Percentiles rank a stretch among this genome's conserved stretches.
Evolutionary conservation across 345 rosid genomes (phyloP).

Genomic region (Moricandia moricandioides): DNA sequence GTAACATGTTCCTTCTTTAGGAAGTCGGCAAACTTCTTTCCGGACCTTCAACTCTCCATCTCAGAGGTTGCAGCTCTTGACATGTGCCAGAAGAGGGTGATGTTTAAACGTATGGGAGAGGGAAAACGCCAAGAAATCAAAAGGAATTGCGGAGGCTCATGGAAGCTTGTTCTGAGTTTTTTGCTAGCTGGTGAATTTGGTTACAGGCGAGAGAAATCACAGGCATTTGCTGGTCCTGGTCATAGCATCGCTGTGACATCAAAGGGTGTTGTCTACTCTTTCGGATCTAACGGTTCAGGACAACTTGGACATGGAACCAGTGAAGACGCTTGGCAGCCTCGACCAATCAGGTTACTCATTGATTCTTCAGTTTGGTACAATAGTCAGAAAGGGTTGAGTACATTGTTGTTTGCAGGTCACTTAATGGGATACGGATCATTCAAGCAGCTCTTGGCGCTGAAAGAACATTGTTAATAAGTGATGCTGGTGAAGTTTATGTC

Average conservation of each 20-base stretch:
- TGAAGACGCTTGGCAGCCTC: slow-evolving; percentile 86
- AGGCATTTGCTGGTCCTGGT: slow-evolving; percentile 91
- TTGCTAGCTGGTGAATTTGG: slow-evolving; percentile 81
- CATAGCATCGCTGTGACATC: slow-evolving; percentile 89
- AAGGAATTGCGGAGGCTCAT: slow-evolving; percentile 83
- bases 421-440: slow-evolving; percentile 83
- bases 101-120: slow-evolving; percentile 70
- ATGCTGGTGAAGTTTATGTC: slow-evolving; percentile 79
- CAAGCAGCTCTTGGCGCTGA: slow-evolving; percentile 89
- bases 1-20: slow-evolving; percentile 94
- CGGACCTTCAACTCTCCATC: slow-evolving; percentile 71
- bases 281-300: slow-evolving; percentile 83
- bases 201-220: slow-evolving; percentile 90
- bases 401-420: slow-evolving; percentile 65
- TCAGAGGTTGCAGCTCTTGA: slow-evolving; percentile 98
- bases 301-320: slow-evolving; percentile 90
- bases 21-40: slow-evolving; percentile 83
- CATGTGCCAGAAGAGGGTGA: slow-evolving; percentile 80
- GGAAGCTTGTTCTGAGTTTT: slow-evolving; percentile 87
- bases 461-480: slow-evolving; percentile 92
- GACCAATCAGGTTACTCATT: slow-evolving; percentile 59
- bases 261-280: slow-evolving; percentile 67
- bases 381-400: background rate
- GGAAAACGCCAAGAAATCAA: slow-evolving; percentile 67
- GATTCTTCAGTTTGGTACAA: background rate